Evolutionary conservation across 371 early-diverging fungal species (phyloP), one percentile per base, ranked within the genome.

Genomic region (Phascolomyces articulosus): DNA sequence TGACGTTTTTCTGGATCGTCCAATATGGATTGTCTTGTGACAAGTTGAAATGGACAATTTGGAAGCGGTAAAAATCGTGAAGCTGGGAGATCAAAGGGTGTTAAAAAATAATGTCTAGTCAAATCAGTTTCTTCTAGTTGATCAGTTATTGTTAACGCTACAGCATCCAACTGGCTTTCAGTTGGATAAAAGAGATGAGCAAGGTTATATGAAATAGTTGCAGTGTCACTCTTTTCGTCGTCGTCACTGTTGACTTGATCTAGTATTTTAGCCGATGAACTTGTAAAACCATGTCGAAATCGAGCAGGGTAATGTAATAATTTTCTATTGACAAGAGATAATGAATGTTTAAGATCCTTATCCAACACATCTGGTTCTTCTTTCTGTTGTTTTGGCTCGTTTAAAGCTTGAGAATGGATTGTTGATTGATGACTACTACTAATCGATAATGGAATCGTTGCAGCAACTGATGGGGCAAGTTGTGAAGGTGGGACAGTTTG

Each of bases 41-140:
- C 60, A 18, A 59, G 47, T 26, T n/a, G 41, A n/a, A 44, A 59
- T 2, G 60, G 60, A 59, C 60, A 44, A 47, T 59, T 59, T 29
- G 16, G 47, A 3, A 59, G 27, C 11, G 60, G 41, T 26, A 59
- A 15, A n/a, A 59, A 59, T 24, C 21, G 16, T 20, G 60, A 40
- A 13, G 60, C 24, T 18, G 60, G 60, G 13, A 59, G 18, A 27
- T 47, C 60, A 44, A 59, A 59, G 2, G 60, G 60, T n/a, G 60
- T 44, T 16, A 23, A 13, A 51, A 51, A 51, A 18, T 24, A 13
- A 13, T 24, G 23, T 0, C 15, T 23, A 20, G 20, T 51, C 26
- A 6, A 11, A 24, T 51, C 7, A 44, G 4, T 44, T 20, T 20
- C 21, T 20, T 51, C 23, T 24, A 6, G 13, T 20, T 11, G 7